A percentile compares a stretch with the other conserved stretches of the same genome.
Conservation (phyloP, 306 rosid species). For the Dicorynia guianensis region DNA sequence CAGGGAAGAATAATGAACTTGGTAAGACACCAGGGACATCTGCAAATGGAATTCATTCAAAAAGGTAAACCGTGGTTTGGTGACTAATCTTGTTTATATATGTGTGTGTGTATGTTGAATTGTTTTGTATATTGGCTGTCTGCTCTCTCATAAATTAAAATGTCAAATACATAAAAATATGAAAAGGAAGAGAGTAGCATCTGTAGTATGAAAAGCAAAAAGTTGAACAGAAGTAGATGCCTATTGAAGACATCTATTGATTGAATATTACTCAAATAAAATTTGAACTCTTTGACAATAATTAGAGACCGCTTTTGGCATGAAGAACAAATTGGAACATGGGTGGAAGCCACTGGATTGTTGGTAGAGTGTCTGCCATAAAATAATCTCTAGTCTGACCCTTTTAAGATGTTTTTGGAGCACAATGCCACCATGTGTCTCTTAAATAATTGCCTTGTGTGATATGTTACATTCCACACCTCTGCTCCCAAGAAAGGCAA, state of each 20-base stretch:
- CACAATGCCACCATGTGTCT: no score
- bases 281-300: no score
- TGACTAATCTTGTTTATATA: slow-evolving; percentile 23
- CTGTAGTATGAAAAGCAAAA: neutral
- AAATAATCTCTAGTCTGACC: no score
- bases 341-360: no score
- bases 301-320: no score
- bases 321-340: no score
- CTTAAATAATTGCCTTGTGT: no score
- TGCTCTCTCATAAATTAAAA: neutral
- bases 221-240: neutral
- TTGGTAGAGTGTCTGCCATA: no score
- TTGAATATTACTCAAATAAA: neutral
- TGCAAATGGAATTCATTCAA: slow-evolving; percentile 82
- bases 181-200: neutral
- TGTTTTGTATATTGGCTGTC: slow-evolving; percentile 22
- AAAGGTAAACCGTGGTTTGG: slow-evolving; percentile 66
- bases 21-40: slow-evolving; percentile 79
- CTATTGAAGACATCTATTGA: neutral
- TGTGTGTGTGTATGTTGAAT: neutral
- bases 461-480: no score
- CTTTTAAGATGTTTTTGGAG: no score
- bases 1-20: slow-evolving; percentile 86
- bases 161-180: no score
- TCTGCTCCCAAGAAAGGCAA: no score